Percentiles rank a stretch among this genome's conserved stretches.
Conservation (phyloP, 768 basidiomycete genomes). For the Termitomyces sp. region DNA sequence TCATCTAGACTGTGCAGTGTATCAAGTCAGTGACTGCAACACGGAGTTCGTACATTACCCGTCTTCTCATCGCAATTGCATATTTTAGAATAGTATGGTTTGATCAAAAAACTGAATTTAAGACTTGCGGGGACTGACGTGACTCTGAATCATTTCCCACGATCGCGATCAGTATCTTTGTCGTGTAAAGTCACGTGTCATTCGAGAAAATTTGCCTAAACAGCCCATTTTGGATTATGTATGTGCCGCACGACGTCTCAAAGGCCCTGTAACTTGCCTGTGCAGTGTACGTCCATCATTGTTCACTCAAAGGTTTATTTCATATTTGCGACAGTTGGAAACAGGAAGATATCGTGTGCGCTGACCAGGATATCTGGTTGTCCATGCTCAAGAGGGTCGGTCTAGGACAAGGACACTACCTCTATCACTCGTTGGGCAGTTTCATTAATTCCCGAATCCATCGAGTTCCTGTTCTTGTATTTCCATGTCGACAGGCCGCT, state of each 20-base stretch:
- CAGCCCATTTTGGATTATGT: not conserved
- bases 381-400: conserved; percentile 72
- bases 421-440: conserved; percentile 32
- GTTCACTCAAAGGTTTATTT: not conserved
- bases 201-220: not conserved
- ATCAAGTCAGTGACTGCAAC: no score
- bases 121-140: no score
- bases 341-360: conserved; percentile 8
- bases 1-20: not conserved
- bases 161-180: no score
- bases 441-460: conserved; percentile 12
- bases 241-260: no score
- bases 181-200: no score
- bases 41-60: no score
- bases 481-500: conserved; percentile 6
- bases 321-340: not conserved
- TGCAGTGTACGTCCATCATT: conserved; percentile 6
- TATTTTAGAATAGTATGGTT: no score
- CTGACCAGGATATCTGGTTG: conserved; percentile 42
- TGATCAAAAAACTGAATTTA: no score
- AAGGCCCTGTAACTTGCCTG: not conserved
- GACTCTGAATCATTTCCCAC: no score
- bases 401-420: conserved; percentile 50
- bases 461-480: conserved; percentile 1
- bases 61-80: no score